Evolutionary conservation across 805 yeast species (phyloP).

Genomic region (Candida gorgasii): DNA sequence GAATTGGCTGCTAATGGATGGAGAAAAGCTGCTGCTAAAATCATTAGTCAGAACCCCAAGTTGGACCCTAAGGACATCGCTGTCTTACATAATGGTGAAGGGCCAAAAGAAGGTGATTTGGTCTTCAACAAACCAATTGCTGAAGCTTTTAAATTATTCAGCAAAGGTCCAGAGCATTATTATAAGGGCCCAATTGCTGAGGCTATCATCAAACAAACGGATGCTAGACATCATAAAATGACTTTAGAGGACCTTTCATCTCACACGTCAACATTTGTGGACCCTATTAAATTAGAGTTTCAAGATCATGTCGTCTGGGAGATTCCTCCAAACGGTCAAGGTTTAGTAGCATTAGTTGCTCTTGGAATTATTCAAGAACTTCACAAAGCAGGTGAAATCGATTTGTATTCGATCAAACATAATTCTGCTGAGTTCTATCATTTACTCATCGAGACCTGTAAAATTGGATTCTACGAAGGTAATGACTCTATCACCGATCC

Average conservation of each 20-base stretch:
- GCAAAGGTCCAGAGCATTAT: conserved; percentile 64
- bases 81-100: conserved; percentile 37
- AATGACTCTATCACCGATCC: conserved; percentile 73
- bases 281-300: conserved; percentile 58
- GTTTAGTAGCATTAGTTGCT: conserved; percentile 71
- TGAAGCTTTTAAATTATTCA: conserved; percentile 50
- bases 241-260: conserved; percentile 52
- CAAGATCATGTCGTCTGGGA: conserved; percentile 66
- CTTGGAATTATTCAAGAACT: conserved; percentile 64
- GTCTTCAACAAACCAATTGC: conserved; percentile 56
- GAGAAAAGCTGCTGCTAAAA: conserved; percentile 39
- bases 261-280: conserved; percentile 64
- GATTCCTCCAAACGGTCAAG: conserved; percentile 84
- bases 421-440: conserved; percentile 74
- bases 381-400: conserved; percentile 41
- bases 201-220: conserved; percentile 56
- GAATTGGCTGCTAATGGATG: conserved; percentile 56
- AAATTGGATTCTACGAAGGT: conserved; percentile 71
- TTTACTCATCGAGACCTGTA: conserved; percentile 66
- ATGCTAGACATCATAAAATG: conserved; percentile 56
- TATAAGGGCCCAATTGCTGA: conserved; percentile 72
- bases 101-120: conserved; percentile 60
- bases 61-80: conserved; percentile 25
- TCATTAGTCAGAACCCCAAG: conserved; percentile 39
- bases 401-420: conserved; percentile 49